Evolutionary conservation across 1,284 basidiomycete species (phyloP), one percentile per base, ranked within the genome.

Genomic region (Tylopilus sp.): DNA sequence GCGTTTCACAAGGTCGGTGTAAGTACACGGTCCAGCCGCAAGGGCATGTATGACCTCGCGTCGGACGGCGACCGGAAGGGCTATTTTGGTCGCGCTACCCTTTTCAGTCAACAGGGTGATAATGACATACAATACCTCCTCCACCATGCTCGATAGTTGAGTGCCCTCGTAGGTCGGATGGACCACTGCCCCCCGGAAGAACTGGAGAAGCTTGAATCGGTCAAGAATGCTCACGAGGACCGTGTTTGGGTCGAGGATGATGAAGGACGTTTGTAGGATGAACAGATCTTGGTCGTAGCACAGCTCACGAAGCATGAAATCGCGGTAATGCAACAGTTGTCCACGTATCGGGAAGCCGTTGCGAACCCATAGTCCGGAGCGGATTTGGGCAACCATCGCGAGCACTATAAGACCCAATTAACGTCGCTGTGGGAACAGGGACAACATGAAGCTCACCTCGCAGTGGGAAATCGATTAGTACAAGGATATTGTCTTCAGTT

Each of bases 251-350:
- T 94, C 87, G 42, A 94, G 77, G 37, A 90, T 77, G 62, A 91
- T 80, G 43, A 98, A 81, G 0, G 87, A 87, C 0, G 87, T 83
- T 73, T 98, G 96, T 6, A 99, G 78, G 54, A 98, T 83, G 77
- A 89, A 97, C 26, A 99, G 77, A 62, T 99, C 96, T 69, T 98
- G 94, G 71, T 99, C 96, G 69, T 96, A 95, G 67, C 96, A 98
- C 11, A 94, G 82, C 70, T 98, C 97, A 26, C 96, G 88, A 50
- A 98, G 83, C 80, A 91, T 90, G 68, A 94, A 94, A 69, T 99
- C 96, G 39, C 94, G 89, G 70, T 99, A 99, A 70, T 99, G 95
- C 51, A 96, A 80, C n/a, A 95, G 81, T 69, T 99, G 97, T 1
- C 93, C 92, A 3, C 96, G 88, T 61, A 99, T 95, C 7, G 90